Conservation (phyloP, 2,329 filamentous ascomycete species). For the Aschersonia sp. region DNA sequence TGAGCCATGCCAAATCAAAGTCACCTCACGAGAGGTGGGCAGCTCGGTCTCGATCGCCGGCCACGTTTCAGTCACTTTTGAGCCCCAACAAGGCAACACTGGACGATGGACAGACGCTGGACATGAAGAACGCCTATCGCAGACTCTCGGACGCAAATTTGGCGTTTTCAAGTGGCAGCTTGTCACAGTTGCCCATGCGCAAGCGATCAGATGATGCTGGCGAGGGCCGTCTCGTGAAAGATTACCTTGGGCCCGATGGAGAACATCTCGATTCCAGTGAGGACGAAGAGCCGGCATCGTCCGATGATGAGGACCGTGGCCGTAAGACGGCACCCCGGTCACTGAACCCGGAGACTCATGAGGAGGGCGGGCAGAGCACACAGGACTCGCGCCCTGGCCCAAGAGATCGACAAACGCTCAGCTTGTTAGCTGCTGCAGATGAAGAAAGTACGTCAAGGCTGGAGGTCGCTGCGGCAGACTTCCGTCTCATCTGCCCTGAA, state of each 20-base stretch:
- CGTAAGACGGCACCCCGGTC: constrained; percentile 38
- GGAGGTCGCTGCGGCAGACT: background rate
- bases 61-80: constrained; percentile 12
- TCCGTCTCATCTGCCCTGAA: background rate
- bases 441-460: constrained; percentile 52
- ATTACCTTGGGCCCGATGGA: constrained; percentile 50
- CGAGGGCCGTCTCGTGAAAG: constrained; percentile 49
- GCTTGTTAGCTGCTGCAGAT: constrained; percentile 58
- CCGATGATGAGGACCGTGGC: constrained; percentile 55
- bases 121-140: constrained; percentile 56
- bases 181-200: constrained; percentile 45
- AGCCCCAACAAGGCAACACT: constrained; percentile 30
- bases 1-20: constrained; percentile 28
- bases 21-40: constrained; percentile 35
- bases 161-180: constrained; percentile 43
- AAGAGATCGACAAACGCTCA: constrained; percentile 32
- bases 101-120: constrained; percentile 45
- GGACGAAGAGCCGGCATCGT: constrained; percentile 48
- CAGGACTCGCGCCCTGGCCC: constrained; percentile 16
- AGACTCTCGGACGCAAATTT: constrained; percentile 59
- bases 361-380: constrained; percentile 19
- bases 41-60: constrained; percentile 23
- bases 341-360: constrained; percentile 24
- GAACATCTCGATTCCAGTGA: constrained; percentile 56
- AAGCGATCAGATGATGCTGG: constrained; percentile 30